phyloP scores from a whole-genome alignment of 148 eudicot species.

The Chenopodium formosanum region DNA sequence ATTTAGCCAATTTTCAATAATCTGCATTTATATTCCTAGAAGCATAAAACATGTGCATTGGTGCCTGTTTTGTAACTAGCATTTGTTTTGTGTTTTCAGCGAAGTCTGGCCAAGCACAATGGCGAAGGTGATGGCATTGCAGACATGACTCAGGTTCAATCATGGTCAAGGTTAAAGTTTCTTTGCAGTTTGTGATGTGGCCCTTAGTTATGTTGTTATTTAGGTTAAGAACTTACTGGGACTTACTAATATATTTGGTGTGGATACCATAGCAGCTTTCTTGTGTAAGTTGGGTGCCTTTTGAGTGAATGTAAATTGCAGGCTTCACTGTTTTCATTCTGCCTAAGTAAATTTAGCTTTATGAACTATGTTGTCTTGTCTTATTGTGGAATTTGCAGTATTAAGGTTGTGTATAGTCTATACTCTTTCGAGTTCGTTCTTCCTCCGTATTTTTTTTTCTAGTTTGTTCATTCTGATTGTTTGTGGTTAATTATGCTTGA shows the following conservation, averaged over 20 bases:
- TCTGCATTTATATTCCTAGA: neutral
- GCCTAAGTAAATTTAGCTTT: conserved; percentile 17
- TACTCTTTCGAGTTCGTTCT: neutral
- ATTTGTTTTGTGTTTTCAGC: conserved; percentile 32
- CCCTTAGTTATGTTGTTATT: conserved; percentile 17
- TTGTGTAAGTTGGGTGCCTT: conserved; percentile 31
- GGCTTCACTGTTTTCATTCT: conserved; percentile 29
- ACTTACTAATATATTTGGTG: conserved; percentile 29
- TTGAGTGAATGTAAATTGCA: conserved; percentile 45
- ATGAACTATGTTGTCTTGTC: conserved; percentile 21
- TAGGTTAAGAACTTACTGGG: conserved; percentile 22
- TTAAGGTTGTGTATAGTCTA: conserved; percentile 28
- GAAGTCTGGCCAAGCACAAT: conserved; percentile 38
- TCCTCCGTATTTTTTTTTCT: neutral
- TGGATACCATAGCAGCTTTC: conserved; percentile 30
- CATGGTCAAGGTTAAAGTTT: conserved; percentile 15
- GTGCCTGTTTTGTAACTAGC: neutral
- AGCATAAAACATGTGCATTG: neutral
- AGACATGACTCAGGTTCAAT: conserved; percentile 5
- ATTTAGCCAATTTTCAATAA: neutral
- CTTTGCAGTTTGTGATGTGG: conserved; percentile 18
- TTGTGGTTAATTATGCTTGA: neutral
- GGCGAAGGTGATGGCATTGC: conserved; percentile 43
- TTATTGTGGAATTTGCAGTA: conserved; percentile 13
- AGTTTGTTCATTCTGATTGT: neutral